These are phyloP conservation scores for Olyra latifolia DNA, from an alignment of 176 grass and related monocot genomes.

Conservation along the genomic window DNA sequence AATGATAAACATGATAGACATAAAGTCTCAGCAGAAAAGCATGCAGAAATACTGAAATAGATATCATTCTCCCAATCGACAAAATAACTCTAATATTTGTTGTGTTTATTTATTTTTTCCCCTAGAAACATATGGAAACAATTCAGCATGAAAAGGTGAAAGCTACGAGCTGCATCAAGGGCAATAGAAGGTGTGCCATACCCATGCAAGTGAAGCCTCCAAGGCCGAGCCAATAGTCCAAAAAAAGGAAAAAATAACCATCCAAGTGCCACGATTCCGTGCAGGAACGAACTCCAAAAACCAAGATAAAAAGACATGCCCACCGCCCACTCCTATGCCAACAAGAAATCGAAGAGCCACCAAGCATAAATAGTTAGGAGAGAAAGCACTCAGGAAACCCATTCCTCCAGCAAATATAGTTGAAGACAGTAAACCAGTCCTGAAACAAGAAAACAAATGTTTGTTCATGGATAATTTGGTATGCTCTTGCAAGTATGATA, in stretches of 20 bases:
- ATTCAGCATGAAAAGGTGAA: not conserved
- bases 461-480: constrained; percentile 21
- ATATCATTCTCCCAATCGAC: not conserved
- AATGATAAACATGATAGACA: not conserved
- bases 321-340: constrained; percentile 62
- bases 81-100: not conserved
- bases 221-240: constrained; percentile 70
- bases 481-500: not conserved
- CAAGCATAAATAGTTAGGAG: constrained; percentile 67
- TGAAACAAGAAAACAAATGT: constrained; percentile 47
- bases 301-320: constrained; percentile 63
- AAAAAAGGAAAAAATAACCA: constrained; percentile 53
- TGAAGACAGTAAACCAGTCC: constrained; percentile 69
- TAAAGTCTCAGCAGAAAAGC: not conserved
- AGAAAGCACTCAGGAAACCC: constrained; percentile 65
- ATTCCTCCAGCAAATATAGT: constrained; percentile 55
- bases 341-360: constrained; percentile 61
- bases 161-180: not conserved
- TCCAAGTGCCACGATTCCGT: constrained; percentile 70
- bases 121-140: not conserved
- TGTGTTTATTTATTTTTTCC: not conserved
- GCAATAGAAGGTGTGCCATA: constrained; percentile 24
- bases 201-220: constrained; percentile 79
- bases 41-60: constrained; percentile 4
- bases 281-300: constrained; percentile 79